These are phyloP conservation scores for Penicillium sp. DNA, from an alignment of 2,329 filamentous ascomycete genomes.

Conservation along the genomic window DNA sequence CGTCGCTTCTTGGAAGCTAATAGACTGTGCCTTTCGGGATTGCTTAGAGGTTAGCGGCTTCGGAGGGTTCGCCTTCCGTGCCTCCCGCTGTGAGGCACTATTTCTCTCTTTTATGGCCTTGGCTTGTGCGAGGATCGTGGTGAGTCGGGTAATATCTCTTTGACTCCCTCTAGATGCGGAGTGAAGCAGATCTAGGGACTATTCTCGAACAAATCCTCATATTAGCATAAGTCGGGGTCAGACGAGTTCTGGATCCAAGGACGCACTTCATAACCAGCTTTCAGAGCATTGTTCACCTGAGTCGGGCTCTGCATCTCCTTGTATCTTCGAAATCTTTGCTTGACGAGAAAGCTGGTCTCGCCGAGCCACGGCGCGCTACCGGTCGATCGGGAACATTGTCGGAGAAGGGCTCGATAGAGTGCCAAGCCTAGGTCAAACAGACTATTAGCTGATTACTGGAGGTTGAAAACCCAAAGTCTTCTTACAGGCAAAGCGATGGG, in stretches of 20 bases:
- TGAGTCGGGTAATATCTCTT: conserved; percentile 25
- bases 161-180: conserved; percentile 31
- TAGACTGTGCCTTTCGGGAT: conserved; percentile 25
- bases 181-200: conserved; percentile 42
- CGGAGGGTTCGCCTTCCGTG: conserved; percentile 15
- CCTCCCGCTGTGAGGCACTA: conserved; percentile 20
- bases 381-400: conserved; percentile 39
- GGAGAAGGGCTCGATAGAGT: conserved; percentile 47
- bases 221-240: conserved; percentile 10
- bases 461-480: not conserved
- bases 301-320: conserved; percentile 40
- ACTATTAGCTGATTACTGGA: conserved; percentile 3
- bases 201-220: not conserved
- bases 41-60: conserved; percentile 24
- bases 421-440: conserved; percentile 36
- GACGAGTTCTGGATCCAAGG: not conserved
- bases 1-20: conserved; percentile 29
- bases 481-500: conserved; percentile 48
- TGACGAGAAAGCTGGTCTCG: conserved; percentile 32
- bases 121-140: conserved; percentile 27
- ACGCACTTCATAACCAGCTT: conserved; percentile 43
- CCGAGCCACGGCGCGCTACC: conserved; percentile 19
- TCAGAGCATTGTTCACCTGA: conserved; percentile 38
- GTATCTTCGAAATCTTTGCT: conserved; percentile 40
- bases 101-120: conserved; percentile 22